These are phyloP conservation scores for Arxiozyma slooffiae DNA, from an alignment of 1,139 yeast genomes.

Conservation along the genomic window DNA sequence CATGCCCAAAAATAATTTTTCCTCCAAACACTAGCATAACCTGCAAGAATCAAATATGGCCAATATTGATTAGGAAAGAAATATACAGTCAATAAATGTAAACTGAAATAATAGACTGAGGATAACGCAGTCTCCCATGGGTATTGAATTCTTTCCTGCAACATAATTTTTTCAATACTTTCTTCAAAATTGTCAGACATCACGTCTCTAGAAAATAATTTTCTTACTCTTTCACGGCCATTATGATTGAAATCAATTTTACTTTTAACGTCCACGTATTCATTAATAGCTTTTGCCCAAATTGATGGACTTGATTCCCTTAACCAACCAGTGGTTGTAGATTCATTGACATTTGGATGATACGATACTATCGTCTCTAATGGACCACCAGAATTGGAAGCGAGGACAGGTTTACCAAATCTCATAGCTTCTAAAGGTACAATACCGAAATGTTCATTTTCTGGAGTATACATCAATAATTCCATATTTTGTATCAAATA, in stretches of 20 bases:
- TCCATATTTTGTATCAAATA: slow-evolving; percentile 49
- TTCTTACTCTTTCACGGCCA: slow-evolving; percentile 45
- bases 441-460: slow-evolving; percentile 90
- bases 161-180: slow-evolving; percentile 26
- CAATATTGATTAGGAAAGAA: slow-evolving; percentile 15
- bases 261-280: slow-evolving; percentile 33
- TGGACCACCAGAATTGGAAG: slow-evolving; percentile 88
- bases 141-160: slow-evolving; percentile 13
- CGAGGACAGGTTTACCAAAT: slow-evolving; percentile 71
- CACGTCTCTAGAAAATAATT: slow-evolving; percentile 48
- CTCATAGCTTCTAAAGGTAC: slow-evolving; percentile 96
- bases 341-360: slow-evolving; percentile 29
- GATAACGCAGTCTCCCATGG: slow-evolving; percentile 17
- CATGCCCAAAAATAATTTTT: slow-evolving; percentile 7
- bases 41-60: slow-evolving; percentile 16
- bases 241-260: slow-evolving; percentile 36
- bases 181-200: slow-evolving; percentile 50
- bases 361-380: slow-evolving; percentile 60
- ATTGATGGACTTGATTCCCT: slow-evolving; percentile 42
- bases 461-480: slow-evolving; percentile 75
- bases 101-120: slow-evolving; percentile 9
- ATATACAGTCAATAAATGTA: slow-evolving; percentile 13
- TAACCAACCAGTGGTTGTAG: slow-evolving; percentile 69
- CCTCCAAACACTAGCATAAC: slow-evolving; percentile 9
- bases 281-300: slow-evolving; percentile 59